Percentiles rank a stretch among this genome's conserved stretches.
These are phyloP conservation scores for Diaporthe eres DNA, from an alignment of 2,329 filamentous ascomycete genomes.

Conservation along the genomic window DNA sequence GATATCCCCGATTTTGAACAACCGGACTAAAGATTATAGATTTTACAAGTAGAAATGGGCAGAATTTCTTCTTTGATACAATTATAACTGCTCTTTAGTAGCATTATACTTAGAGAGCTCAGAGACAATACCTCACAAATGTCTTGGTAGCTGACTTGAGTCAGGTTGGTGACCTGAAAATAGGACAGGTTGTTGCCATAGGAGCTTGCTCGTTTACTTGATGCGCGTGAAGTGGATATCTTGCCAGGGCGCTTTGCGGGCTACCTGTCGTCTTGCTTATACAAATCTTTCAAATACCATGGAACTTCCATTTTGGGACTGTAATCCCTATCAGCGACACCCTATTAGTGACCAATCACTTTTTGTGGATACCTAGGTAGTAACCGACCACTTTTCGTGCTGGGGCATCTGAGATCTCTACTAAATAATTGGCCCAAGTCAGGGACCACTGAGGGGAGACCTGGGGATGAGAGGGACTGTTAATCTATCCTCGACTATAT, in stretches of 20 bases:
- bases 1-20: no score
- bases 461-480: neutral
- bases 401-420: neutral
- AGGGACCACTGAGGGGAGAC: neutral
- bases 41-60: no score
- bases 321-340: neutral
- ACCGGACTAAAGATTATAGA: no score
- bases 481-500: neutral
- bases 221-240: neutral
- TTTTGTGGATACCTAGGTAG: neutral
- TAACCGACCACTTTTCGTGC: neutral
- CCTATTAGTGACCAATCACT: neutral
- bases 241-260: neutral
- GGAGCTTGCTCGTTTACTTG: neutral
- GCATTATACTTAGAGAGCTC: no score
- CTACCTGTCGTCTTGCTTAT: neutral
- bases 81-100: no score
- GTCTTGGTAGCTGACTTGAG: no score
- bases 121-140: no score
- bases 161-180: neutral
- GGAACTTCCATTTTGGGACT: neutral
- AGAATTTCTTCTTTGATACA: no score
- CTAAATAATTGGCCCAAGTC: neutral
- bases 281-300: neutral
- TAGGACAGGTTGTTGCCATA: neutral